These are phyloP conservation scores for Ophiostoma sp. DNA, from an alignment of 2,329 filamentous ascomycete species.

Conservation along the genomic window DNA sequence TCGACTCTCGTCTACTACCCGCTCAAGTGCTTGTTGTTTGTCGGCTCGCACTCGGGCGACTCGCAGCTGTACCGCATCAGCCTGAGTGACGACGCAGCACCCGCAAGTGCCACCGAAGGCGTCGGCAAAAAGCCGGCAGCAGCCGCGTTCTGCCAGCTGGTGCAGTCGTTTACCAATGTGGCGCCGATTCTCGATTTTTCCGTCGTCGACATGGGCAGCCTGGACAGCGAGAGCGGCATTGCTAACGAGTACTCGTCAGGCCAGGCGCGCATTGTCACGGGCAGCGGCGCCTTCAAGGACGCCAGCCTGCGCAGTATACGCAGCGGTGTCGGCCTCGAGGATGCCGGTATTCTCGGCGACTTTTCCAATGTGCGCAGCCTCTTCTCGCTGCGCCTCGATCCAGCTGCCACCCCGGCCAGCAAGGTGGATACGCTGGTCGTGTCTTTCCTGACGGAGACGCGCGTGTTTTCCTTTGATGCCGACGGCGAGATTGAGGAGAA, in stretches of 20 bases:
- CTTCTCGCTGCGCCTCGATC: slow-evolving; percentile 54
- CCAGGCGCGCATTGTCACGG: slow-evolving; percentile 87
- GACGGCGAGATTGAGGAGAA: slow-evolving; percentile 82
- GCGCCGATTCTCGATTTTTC: slow-evolving; percentile 88
- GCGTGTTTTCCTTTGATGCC: slow-evolving; percentile 69
- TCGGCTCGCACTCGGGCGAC: slow-evolving; percentile 90
- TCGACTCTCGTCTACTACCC: slow-evolving; percentile 74
- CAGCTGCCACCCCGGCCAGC: not conserved
- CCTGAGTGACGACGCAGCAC: slow-evolving; percentile 39
- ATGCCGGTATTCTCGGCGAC: slow-evolving; percentile 74
- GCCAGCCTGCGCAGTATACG: slow-evolving; percentile 84
- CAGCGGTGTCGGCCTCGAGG: slow-evolving; percentile 88
- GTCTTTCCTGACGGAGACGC: slow-evolving; percentile 77
- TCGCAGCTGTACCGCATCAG: slow-evolving; percentile 72
- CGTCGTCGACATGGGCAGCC: slow-evolving; percentile 91
- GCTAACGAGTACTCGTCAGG: slow-evolving; percentile 92
- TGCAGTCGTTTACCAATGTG: slow-evolving; percentile 78
- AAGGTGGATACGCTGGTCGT: slow-evolving; percentile 67
- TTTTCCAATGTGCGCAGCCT: slow-evolving; percentile 68
- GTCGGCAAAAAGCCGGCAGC: not conserved
- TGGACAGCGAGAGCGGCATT: slow-evolving; percentile 65
- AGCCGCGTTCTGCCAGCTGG: slow-evolving; percentile 49
- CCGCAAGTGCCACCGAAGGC: not conserved
- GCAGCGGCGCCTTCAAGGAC: slow-evolving; percentile 83
- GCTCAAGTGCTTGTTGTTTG: slow-evolving; percentile 67